phyloP scores from a whole-genome alignment of 2,329 filamentous ascomycete species.

The Dothidotthia symphoricarpi region DNA sequence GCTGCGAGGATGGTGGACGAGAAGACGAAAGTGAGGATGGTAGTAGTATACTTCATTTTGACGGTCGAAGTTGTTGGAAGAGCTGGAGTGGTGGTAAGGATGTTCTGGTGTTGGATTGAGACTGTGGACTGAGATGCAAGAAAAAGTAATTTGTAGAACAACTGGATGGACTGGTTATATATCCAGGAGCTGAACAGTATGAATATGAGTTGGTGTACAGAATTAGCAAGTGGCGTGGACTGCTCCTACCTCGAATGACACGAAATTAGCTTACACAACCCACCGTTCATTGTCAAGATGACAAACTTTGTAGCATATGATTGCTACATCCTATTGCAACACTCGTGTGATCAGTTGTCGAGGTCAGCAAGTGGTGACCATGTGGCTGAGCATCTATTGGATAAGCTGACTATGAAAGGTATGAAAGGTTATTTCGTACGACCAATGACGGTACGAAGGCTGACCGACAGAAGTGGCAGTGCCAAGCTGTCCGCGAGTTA shows the following conservation, averaged over 20 bases:
- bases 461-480: not conserved
- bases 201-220: no score
- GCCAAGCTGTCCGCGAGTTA: not conserved
- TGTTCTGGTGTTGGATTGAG: no score
- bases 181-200: no score
- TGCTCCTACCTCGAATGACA: no score
- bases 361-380: not conserved
- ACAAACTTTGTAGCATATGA: no score
- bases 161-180: no score
- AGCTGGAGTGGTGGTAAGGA: no score
- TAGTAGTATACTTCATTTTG: constrained; percentile 12
- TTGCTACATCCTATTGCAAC: no score
- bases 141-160: not conserved
- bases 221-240: no score
- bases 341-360: constrained; percentile 3
- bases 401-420: constrained; percentile 9
- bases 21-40: constrained; percentile 17
- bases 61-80: not conserved
- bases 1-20: constrained; percentile 18
- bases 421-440: constrained; percentile 9
- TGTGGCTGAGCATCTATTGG: constrained; percentile 11
- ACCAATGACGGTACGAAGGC: constrained; percentile 2
- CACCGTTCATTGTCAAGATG: no score
- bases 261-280: no score
- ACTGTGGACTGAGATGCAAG: no score